These are phyloP conservation scores for Fibroporia radiculosa DNA, from an alignment of 768 basidiomycete species.

Conservation along the genomic window DNA sequence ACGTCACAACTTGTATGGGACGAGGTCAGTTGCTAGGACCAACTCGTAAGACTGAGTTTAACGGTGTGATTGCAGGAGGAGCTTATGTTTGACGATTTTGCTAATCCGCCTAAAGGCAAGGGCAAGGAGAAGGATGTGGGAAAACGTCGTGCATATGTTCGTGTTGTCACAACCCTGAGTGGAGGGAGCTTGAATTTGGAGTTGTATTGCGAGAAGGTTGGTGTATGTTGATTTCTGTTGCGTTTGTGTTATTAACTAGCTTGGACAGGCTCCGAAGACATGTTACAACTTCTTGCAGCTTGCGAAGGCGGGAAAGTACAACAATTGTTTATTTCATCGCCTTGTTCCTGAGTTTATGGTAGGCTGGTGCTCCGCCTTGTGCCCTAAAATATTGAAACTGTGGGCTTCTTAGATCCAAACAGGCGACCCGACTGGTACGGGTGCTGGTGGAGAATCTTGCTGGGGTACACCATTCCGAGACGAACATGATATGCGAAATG, in stretches of 20 bases:
- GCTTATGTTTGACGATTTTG: conserved; percentile 94
- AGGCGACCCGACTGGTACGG: conserved; percentile 95
- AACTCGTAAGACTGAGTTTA: not conserved
- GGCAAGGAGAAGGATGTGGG: conserved; percentile 92
- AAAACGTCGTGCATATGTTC: conserved; percentile 88
- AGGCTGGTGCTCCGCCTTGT: conserved; percentile 6
- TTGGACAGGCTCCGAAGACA: conserved; percentile 82
- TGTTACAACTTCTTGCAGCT: conserved; percentile 98
- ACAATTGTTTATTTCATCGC: conserved; percentile 85
- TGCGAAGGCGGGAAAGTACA: conserved; percentile 84
- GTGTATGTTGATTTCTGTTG: not conserved
- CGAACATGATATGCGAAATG: conserved; percentile 82
- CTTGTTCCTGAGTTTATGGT: conserved; percentile 96
- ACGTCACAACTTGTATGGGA: conserved; percentile 89
- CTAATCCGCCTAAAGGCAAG: conserved; percentile 72
- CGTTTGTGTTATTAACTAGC: not conserved
- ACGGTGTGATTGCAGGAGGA: conserved; percentile 59
- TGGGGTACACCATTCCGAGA: conserved; percentile 98
- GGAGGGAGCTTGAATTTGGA: conserved; percentile 77
- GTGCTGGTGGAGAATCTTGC: conserved; percentile 83
- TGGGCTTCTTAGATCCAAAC: conserved; percentile 73
- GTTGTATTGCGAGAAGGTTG: conserved; percentile 84
- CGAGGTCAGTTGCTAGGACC: conserved; percentile 43
- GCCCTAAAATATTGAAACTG: not conserved
- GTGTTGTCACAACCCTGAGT: conserved; percentile 92